Percentiles rank a stretch among this genome's conserved stretches.
phyloP scores from a whole-genome alignment of 1,139 yeast genomes.

The Candida glucosophila region DNA sequence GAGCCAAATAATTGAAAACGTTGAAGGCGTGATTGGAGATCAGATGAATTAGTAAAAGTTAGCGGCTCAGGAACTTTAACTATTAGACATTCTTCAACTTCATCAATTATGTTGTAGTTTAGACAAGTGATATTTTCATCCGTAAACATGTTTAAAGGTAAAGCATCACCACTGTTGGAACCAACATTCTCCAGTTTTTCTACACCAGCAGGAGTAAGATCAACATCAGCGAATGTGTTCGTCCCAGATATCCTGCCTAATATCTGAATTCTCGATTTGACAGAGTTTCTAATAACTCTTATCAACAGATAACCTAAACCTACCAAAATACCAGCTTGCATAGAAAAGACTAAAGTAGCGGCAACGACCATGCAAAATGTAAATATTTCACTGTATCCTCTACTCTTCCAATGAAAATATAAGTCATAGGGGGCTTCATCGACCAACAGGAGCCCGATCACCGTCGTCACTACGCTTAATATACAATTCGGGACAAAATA shows the following conservation, averaged over 20 bases:
- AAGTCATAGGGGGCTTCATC: slow-evolving; percentile 86
- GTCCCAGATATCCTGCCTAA: slow-evolving; percentile 78
- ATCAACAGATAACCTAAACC: slow-evolving; percentile 78
- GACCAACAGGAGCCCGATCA: slow-evolving; percentile 68
- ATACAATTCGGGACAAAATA: slow-evolving; percentile 76
- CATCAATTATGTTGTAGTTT: slow-evolving; percentile 45
- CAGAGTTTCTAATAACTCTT: slow-evolving; percentile 76
- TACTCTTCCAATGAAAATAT: slow-evolving; percentile 60
- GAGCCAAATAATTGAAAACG: slow-evolving; percentile 84
- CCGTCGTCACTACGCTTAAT: slow-evolving; percentile 71
- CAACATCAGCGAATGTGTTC: slow-evolving; percentile 70
- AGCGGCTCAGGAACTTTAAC: slow-evolving; percentile 89
- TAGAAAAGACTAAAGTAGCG: slow-evolving; percentile 72
- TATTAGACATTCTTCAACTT: slow-evolving; percentile 77
- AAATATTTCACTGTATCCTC: slow-evolving; percentile 69
- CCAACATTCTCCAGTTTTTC: too few species aligned
- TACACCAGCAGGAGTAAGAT: slow-evolving; percentile 21
- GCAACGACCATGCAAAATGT: slow-evolving; percentile 67
- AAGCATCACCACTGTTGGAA: too few species aligned
- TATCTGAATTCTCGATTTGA: slow-evolving; percentile 83
- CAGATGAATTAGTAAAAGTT: slow-evolving; percentile 86
- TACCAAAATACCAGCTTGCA: slow-evolving; percentile 81
- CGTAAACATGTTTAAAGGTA: slow-evolving; percentile 21
- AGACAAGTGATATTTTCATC: slow-evolving; percentile 30
- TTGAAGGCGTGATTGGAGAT: slow-evolving; percentile 63